Base-by-base conservation (phyloP, 2,329 filamentous ascomycete genomes). In the Fusarium bactridioides region DNA sequence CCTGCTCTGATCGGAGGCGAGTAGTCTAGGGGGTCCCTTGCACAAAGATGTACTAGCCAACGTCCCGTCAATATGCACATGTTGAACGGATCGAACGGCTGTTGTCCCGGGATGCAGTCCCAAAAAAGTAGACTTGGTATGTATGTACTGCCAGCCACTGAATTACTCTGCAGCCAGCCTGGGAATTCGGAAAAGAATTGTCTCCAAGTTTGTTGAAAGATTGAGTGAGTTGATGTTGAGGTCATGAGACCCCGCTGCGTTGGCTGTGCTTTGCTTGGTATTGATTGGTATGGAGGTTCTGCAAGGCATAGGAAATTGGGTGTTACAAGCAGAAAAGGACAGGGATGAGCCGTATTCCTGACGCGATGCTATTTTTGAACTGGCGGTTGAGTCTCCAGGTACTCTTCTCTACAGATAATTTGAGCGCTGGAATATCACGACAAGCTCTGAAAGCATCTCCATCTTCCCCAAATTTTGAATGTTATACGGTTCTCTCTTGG, bases 301-400 rank as follows among this genome's bases (percentile, higher is more conserved):
- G 63, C 33, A 55, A 41, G 58, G 45, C 45, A 57, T 44, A 40
- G 33, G 69, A 69, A 50, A 69, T 43, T 69, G 58, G 64, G 59
- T 67, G 37, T 51, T 59, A 56, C 51, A 45, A 31, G 29, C 27
- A 37, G 45, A 54, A 61, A 50, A 31, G 2, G n/a, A 44, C 58
- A 72, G 37, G 69, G 64, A 48, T 72, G 21, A 18, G 43, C 47
- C 43, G 61, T 70, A 55, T 56, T 65, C 48, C 67, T 65, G 53
- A 40, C 43, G 58, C 43, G 44, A 67, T 51, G 47, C 69, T 73
- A 72, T 73, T 72, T 73, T 72, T 72, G 69, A 72, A 51, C 41
- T 37, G n/a, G 41, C 41, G 37, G 66, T 43, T 50, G 38, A 31
- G 41, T 18, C 41, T 44, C 19, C 23, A 40, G 27, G 50, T 40